A percentile compares a stretch with the other conserved stretches of the same genome.
phyloP scores from a whole-genome alignment of 225 moss, liverwort and hornwort genomes.

The Asterella californica region DNA sequence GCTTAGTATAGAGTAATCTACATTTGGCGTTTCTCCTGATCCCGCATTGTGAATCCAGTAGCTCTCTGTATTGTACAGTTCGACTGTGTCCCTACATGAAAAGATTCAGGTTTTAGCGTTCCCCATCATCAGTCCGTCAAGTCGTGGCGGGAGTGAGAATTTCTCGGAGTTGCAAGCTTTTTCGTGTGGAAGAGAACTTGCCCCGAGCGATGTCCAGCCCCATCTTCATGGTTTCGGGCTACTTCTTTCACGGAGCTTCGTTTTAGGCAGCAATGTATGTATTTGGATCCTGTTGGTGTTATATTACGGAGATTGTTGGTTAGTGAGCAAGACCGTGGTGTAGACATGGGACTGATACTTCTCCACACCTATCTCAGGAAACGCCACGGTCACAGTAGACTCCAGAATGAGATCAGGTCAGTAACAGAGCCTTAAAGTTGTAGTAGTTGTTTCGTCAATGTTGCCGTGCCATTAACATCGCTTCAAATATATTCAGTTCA shows the following conservation, averaged over 20 bases:
- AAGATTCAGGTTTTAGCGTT: not conserved
- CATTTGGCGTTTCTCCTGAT: not conserved
- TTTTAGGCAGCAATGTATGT: not conserved
- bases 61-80: not conserved
- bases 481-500: too few species aligned
- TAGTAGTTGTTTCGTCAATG: too few species aligned
- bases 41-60: not conserved
- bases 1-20: not conserved
- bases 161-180: not conserved
- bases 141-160: not conserved
- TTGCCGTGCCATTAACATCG: too few species aligned
- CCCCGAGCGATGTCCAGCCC: not conserved
- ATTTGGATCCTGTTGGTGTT: too few species aligned
- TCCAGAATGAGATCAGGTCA: too few species aligned
- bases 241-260: not conserved
- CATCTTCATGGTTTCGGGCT: not conserved
- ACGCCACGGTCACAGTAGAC: not conserved
- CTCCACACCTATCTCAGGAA: not conserved
- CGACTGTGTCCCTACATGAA: not conserved
- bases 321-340: not conserved
- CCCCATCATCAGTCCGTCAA: not conserved
- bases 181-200: not conserved
- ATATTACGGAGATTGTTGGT: not conserved
- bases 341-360: not conserved
- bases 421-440: too few species aligned